phyloP scores from a whole-genome alignment of 108 stramenopile species.

The Cylindrotheca closterium region DNA sequence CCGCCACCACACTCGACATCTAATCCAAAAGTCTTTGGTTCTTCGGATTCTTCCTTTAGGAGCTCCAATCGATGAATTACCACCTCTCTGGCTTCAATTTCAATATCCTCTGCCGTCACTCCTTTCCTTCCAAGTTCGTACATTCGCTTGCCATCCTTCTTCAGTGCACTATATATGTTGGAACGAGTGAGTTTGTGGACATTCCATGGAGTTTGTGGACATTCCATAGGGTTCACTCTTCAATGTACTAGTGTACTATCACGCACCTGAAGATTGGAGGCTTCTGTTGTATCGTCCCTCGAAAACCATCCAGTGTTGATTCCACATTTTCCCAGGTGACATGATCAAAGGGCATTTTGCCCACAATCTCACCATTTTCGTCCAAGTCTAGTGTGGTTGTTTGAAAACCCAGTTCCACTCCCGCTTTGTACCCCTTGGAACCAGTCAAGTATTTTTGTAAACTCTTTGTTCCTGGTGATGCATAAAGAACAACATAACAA shows the following conservation, averaged over 20 bases:
- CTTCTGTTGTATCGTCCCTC: slow-evolving; percentile 82
- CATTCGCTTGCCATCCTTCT: slow-evolving; percentile 75
- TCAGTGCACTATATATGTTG: slow-evolving; percentile 23
- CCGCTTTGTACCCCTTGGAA: slow-evolving; percentile 77
- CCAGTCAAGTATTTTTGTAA: slow-evolving; percentile 67
- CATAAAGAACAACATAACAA: too few species aligned
- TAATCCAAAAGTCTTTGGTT: slow-evolving; percentile 62
- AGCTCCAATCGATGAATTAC: slow-evolving; percentile 43
- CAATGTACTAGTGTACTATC: neutral
- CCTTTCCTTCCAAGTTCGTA: slow-evolving; percentile 81
- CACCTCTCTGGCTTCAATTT: slow-evolving; percentile 54
- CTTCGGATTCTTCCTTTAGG: slow-evolving; percentile 1
- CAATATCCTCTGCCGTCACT: slow-evolving; percentile 47
- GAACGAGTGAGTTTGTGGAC: neutral
- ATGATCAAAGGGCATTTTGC: slow-evolving; percentile 51
- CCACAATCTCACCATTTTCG: slow-evolving; percentile 52
- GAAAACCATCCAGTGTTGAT: slow-evolving; percentile 47
- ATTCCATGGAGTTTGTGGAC: too few species aligned
- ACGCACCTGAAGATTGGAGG: slow-evolving; percentile 81
- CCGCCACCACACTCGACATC: slow-evolving; percentile 85
- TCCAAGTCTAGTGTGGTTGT: slow-evolving; percentile 86
- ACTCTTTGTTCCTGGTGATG: slow-evolving; percentile 13
- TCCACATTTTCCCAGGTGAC: slow-evolving; percentile 47
- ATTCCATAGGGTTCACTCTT: neutral
- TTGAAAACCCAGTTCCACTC: slow-evolving; percentile 71